phyloP scores from a whole-genome alignment of 2,329 filamentous ascomycete genomes.

The Macroventuria anomochaeta region DNA sequence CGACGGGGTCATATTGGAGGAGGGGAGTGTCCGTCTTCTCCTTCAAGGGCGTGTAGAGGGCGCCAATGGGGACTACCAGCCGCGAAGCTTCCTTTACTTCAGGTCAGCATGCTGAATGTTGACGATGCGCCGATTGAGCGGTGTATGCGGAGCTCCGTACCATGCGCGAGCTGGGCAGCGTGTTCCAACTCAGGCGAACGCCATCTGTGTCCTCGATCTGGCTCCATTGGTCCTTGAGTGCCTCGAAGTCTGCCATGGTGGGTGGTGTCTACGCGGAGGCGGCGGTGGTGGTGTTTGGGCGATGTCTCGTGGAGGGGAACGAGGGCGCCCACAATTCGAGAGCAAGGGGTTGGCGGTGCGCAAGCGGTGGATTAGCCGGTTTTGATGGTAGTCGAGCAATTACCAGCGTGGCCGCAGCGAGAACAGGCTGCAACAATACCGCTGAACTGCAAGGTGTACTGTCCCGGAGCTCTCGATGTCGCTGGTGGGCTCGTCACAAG shows the following conservation, averaged over 20 bases:
- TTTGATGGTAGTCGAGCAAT: constrained; percentile 8
- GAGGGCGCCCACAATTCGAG: constrained; percentile 41
- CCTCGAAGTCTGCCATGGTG: constrained; percentile 84
- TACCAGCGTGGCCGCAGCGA: constrained; percentile 23
- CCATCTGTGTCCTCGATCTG: constrained; percentile 97
- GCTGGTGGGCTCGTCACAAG: constrained; percentile 21
- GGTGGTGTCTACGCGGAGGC: constrained; percentile 23
- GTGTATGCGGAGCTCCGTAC: constrained; percentile 47
- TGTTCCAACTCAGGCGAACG: constrained; percentile 96
- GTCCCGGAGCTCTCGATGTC: constrained; percentile 28
- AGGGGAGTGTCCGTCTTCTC: constrained; percentile 89
- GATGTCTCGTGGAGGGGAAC: constrained; percentile 36
- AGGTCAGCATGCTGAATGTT: constrained; percentile 35
- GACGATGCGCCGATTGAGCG: constrained; percentile 13
- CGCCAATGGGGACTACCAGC: constrained; percentile 93
- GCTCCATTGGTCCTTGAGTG: constrained; percentile 93
- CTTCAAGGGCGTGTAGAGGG: constrained; percentile 93
- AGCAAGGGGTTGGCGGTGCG: constrained; percentile 35
- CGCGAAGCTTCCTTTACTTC: constrained; percentile 80
- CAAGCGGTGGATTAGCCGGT: constrained; percentile 11
- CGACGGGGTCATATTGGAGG: constrained; percentile 94
- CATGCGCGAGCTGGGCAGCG: constrained; percentile 97
- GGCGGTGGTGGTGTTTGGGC: constrained; percentile 18
- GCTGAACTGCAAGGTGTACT: constrained; percentile 29
- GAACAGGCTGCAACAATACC: constrained; percentile 34